Conservation (phyloP, 2,329 filamentous ascomycete species). For the Arthroderma sp. region DNA sequence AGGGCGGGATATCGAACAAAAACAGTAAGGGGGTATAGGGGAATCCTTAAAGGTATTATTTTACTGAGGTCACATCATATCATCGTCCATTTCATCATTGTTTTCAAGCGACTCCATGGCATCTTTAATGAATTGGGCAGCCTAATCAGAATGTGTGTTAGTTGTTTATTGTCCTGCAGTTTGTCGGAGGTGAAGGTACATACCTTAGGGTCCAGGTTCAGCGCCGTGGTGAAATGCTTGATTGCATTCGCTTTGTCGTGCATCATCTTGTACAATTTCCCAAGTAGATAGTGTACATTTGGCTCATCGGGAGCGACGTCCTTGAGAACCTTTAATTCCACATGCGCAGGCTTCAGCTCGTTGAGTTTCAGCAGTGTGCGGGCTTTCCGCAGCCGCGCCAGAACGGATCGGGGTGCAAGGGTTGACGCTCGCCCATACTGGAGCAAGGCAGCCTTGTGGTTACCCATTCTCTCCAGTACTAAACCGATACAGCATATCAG, state of each 20-base stretch:
- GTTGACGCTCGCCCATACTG: slow-evolving; percentile 75
- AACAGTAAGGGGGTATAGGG: too few relatives aligned
- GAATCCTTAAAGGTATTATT: too few relatives aligned
- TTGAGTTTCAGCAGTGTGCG: slow-evolving; percentile 67
- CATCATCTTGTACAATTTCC: slow-evolving; percentile 48
- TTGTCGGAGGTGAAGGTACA: slow-evolving; percentile 15
- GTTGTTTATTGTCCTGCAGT: background rate
- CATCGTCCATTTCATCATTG: slow-evolving; percentile 48
- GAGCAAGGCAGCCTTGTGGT: slow-evolving; percentile 61
- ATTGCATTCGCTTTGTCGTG: slow-evolving; percentile 60
- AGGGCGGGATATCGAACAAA: background rate
- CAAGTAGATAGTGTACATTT: slow-evolving; percentile 89
- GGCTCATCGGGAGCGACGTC: slow-evolving; percentile 88
- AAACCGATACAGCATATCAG: slow-evolving; percentile 85
- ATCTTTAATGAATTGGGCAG: slow-evolving; percentile 87
- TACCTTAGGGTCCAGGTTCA: slow-evolving; percentile 95
- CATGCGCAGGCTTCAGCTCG: slow-evolving; percentile 56
- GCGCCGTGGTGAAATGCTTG: slow-evolving; percentile 81
- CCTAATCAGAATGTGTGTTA: slow-evolving; percentile 30
- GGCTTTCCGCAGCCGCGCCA: slow-evolving; percentile 88
- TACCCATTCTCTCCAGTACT: slow-evolving; percentile 77
- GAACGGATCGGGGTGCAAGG: slow-evolving; percentile 64
- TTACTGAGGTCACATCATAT: slow-evolving; percentile 26
- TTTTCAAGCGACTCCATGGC: slow-evolving; percentile 87
- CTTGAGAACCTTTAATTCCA: slow-evolving; percentile 76